phyloP scores from a whole-genome alignment of 2,329 filamentous ascomycete genomes.

The Aspergillus sojae region DNA sequence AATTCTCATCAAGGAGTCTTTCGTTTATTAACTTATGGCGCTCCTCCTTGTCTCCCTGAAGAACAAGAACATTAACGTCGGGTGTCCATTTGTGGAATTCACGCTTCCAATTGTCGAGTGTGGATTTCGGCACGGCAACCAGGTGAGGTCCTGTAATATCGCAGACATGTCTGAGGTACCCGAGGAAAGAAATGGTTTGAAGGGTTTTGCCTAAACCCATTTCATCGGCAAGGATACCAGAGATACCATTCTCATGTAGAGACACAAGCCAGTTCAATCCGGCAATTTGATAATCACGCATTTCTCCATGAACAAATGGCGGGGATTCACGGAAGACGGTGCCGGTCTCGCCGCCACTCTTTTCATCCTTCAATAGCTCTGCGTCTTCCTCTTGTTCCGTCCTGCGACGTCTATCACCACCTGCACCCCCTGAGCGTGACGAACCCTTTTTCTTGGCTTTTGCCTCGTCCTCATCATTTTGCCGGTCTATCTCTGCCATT shows the following conservation, averaged over 20 bases:
- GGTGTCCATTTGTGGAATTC: slow-evolving; percentile 95
- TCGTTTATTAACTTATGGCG: slow-evolving; percentile 86
- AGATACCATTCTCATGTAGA: slow-evolving; percentile 97
- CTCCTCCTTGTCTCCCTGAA: slow-evolving; percentile 95
- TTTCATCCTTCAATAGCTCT: slow-evolving; percentile 82
- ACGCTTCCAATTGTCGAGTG: slow-evolving; percentile 96
- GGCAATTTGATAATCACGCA: slow-evolving; percentile 96
- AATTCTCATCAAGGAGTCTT: slow-evolving; percentile 88
- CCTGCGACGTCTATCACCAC: slow-evolving; percentile 74
- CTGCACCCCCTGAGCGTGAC: slow-evolving; percentile 81
- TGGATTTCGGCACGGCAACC: slow-evolving; percentile 92
- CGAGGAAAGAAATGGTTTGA: slow-evolving; percentile 95
- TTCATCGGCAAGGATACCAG: slow-evolving; percentile 94
- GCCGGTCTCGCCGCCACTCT: slow-evolving; percentile 79
- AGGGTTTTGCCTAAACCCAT: slow-evolving; percentile 98
- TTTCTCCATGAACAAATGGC: slow-evolving; percentile 79
- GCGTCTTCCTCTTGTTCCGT: slow-evolving; percentile 98
- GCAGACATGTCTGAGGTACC: slow-evolving; percentile 88
- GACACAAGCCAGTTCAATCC: slow-evolving; percentile 98
- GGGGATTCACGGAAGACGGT: slow-evolving; percentile 94
- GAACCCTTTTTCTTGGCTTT: slow-evolving; percentile 75
- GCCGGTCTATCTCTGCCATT: slow-evolving; percentile 90
- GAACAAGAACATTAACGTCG: slow-evolving; percentile 88
- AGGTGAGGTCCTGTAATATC: slow-evolving; percentile 90
- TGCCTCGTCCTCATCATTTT: slow-evolving; percentile 73